Evolutionary conservation across 2,329 filamentous ascomycete species (phyloP).

Genomic region (Chrysosporium keratinophilum): DNA sequence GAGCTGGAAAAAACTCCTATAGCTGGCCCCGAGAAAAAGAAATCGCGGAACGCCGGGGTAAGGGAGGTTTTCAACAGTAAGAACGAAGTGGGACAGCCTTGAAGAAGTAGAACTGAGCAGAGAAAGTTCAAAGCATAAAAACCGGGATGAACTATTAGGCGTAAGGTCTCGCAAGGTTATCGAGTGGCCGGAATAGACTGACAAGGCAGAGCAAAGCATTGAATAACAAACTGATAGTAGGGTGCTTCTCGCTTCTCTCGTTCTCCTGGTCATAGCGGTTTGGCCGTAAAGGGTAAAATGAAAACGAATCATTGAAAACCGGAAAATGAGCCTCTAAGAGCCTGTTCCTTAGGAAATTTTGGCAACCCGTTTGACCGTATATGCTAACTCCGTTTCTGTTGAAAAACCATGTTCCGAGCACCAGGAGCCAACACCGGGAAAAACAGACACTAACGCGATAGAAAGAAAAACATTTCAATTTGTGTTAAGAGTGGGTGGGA

Average conservation of each 20-base stretch:
- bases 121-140: background rate
- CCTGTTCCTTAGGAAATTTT: slow-evolving; percentile 1
- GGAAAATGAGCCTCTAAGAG: slow-evolving; percentile 7
- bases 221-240: background rate
- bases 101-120: background rate
- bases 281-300: background rate
- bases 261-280: background rate
- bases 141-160: background rate
- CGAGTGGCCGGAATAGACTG: background rate
- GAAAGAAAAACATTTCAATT: background rate
- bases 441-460: background rate
- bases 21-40: background rate
- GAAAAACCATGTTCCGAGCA: background rate
- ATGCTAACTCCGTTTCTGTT: slow-evolving; percentile 10
- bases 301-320: background rate
- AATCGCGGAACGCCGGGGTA: background rate
- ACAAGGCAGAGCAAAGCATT: background rate
- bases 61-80: background rate
- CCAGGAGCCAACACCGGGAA: slow-evolving; percentile 6
- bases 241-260: too few relatives aligned
- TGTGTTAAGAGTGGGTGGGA: background rate
- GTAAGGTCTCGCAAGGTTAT: background rate
- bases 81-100: background rate
- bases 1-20: background rate
- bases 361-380: slow-evolving; percentile 2